phyloP scores from a whole-genome alignment of 805 yeast species.

The Starmera pachycereana region DNA sequence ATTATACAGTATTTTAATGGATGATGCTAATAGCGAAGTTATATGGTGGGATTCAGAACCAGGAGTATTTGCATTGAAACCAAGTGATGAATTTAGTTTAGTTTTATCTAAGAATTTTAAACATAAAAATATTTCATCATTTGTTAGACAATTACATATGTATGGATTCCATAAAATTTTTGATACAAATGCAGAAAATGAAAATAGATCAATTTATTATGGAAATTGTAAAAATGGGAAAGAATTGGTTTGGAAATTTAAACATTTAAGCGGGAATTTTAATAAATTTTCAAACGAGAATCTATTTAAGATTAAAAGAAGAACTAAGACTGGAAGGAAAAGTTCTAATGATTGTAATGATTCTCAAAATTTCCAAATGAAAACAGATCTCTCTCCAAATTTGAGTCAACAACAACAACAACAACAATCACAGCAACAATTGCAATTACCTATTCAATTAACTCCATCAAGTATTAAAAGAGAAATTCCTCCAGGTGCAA shows the following conservation, averaged over 20 bases:
- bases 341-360: too few relatives aligned
- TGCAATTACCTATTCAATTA: constrained; percentile 6
- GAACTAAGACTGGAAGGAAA: background rate
- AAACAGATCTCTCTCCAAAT: background rate
- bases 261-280: constrained; percentile 64
- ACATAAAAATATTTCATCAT: constrained; percentile 88
- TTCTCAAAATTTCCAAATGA: too few relatives aligned
- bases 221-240: constrained; percentile 3
- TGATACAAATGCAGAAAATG: constrained; percentile 13
- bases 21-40: constrained; percentile 37
- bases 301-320: constrained; percentile 57
- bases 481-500: constrained; percentile 13
- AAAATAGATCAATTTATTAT: background rate
- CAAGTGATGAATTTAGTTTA: constrained; percentile 52
- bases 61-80: constrained; percentile 53
- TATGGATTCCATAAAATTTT: constrained; percentile 83
- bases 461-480: constrained; percentile 12
- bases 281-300: constrained; percentile 61
- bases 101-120: constrained; percentile 71
- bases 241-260: constrained; percentile 60
- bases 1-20: constrained; percentile 52
- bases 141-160: constrained; percentile 93
- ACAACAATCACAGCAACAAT: constrained; percentile 1
- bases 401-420: background rate
- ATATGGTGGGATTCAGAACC: constrained; percentile 52